A percentile compares a stretch with the other conserved stretches of the same genome.
Conservation (phyloP, 352 stramenopile genomes). For the Globisporangium solare region DNA sequence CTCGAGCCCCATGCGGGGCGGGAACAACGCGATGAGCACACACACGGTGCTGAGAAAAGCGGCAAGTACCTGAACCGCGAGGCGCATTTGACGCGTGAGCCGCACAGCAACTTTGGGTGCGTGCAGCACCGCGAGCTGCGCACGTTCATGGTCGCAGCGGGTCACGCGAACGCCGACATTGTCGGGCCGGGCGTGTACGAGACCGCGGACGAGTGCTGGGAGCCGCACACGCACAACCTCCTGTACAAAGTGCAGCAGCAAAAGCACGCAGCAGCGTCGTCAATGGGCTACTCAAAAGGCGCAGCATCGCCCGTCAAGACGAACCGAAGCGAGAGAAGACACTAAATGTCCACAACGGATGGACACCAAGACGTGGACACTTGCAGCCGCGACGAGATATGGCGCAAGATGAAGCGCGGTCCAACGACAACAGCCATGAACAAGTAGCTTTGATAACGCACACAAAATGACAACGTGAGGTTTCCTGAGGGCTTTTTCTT, state of each 20-base stretch:
- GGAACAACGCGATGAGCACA: neutral
- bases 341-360: too few relatives aligned
- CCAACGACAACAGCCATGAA: conserved; percentile 4
- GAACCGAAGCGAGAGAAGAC: too few relatives aligned
- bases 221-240: conserved; percentile 32
- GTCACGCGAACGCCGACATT: conserved; percentile 29
- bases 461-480: too few relatives aligned
- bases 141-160: conserved; percentile 41
- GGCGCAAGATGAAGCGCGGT: conserved; percentile 24
- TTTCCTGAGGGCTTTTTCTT: too few relatives aligned
- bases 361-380: conserved; percentile 1
- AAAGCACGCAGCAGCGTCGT: neutral
- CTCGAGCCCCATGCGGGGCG: too few relatives aligned
- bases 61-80: conserved; percentile 6
- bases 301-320: too few relatives aligned
- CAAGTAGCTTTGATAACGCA: neutral
- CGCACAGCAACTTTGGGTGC: conserved; percentile 24
- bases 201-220: conserved; percentile 1
- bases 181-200: conserved; percentile 37
- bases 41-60: neutral
- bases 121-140: conserved; percentile 38
- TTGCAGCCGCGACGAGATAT: conserved; percentile 21
- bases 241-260: conserved; percentile 29
- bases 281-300: too few relatives aligned
- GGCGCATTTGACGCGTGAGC: conserved; percentile 10